phyloP scores from a whole-genome alignment of 352 stramenopile species.

The Nothophytophthora sp. region DNA sequence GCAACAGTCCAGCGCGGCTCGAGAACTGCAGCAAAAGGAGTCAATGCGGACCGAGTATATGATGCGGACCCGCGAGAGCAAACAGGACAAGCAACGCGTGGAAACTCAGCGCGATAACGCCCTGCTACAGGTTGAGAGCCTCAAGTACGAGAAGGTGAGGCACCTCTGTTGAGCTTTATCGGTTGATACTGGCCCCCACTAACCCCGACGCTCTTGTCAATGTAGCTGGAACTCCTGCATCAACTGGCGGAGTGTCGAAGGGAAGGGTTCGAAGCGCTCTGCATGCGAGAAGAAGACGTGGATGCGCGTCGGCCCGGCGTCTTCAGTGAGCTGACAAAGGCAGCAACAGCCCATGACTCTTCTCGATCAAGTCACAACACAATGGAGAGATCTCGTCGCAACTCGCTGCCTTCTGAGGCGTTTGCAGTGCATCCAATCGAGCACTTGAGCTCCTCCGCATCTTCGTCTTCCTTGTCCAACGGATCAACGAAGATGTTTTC shows the following conservation, averaged over 20 bases:
- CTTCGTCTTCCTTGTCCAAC: not conserved
- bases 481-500: constrained; percentile 9
- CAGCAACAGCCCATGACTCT: constrained; percentile 1
- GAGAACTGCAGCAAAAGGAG: constrained; percentile 57
- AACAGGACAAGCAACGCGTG: constrained; percentile 47
- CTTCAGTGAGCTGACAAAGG: constrained; percentile 37
- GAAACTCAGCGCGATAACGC: constrained; percentile 61
- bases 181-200: too few species aligned
- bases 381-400: constrained; percentile 1
- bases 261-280: constrained; percentile 45
- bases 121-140: constrained; percentile 36
- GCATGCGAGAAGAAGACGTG: constrained; percentile 78
- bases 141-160: constrained; percentile 44
- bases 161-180: not conserved
- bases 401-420: constrained; percentile 14
- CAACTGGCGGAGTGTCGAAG: constrained; percentile 40
- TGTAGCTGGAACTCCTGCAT: constrained; percentile 29
- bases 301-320: constrained; percentile 47
- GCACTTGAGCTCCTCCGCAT: not conserved
- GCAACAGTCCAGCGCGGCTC: constrained; percentile 47
- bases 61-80: constrained; percentile 45
- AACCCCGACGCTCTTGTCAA: too few species aligned
- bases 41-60: constrained; percentile 60
- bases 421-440: constrained; percentile 1
- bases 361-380: not conserved